Evolutionary conservation across 305 asterid species (phyloP).

Genomic region (Solanum hybrid): DNA sequence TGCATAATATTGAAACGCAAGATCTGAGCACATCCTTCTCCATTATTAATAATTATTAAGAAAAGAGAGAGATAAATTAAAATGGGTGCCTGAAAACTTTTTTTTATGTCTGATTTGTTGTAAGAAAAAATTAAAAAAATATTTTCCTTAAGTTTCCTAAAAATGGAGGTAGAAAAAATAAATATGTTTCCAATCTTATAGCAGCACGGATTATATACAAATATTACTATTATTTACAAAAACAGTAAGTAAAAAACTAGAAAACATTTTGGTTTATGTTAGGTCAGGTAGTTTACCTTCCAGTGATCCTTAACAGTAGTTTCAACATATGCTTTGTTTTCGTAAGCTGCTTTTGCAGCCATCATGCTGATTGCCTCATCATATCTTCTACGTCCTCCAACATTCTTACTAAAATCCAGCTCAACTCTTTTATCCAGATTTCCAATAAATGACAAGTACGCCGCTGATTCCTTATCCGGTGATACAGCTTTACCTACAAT

Average conservation of each 20-base stretch:
- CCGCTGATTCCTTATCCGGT: conserved; percentile 8
- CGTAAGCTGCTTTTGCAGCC: conserved; percentile 67
- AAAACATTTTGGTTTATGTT: neutral
- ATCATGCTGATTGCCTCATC: conserved; percentile 27
- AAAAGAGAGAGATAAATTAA: neutral
- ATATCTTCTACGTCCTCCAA: conserved; percentile 18
- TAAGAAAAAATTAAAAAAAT: neutral
- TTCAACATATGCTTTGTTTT: conserved; percentile 31
- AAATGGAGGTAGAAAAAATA: neutral
- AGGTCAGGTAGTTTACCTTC: conserved; percentile 25
- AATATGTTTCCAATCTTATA: neutral
- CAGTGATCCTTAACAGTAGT: conserved; percentile 31
- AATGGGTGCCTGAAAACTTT: neutral
- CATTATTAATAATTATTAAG: neutral
- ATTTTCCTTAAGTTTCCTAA: neutral
- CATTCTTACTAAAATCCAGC: neutral
- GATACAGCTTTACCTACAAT: conserved; percentile 11
- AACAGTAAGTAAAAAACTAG: neutral
- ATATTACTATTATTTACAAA: neutral
- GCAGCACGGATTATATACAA: neutral
- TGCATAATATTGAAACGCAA: neutral
- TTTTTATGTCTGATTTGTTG: neutral
- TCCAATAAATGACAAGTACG: conserved; percentile 6
- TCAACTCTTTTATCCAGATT: conserved; percentile 12
- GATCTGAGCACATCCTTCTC: neutral